A percentile compares a stretch with the other conserved stretches of the same genome.
Conservation (phyloP, 805 yeast species). For the Starmerella floris region DNA sequence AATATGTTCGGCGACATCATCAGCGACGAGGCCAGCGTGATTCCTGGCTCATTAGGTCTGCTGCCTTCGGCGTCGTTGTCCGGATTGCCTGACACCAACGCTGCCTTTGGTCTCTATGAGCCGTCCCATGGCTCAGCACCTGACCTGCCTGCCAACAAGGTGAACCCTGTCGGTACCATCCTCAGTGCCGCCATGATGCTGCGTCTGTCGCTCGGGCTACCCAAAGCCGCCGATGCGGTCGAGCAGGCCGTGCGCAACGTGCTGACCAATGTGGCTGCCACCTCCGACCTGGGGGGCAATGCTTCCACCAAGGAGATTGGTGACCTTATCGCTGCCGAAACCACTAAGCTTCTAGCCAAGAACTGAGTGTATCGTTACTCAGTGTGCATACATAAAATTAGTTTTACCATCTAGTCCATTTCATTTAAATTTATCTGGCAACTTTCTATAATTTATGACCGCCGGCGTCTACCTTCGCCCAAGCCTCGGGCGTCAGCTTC, state of each 20-base stretch:
- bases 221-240: conserved; percentile 73
- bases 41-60: conserved; percentile 93
- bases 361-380: too few species aligned
- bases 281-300: conserved; percentile 84
- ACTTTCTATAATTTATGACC: conserved; percentile 23
- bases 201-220: conserved; percentile 70
- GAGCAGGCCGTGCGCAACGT: conserved; percentile 79
- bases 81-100: conserved; percentile 88
- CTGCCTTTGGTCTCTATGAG: conserved; percentile 91
- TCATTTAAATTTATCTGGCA: too few species aligned
- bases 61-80: conserved; percentile 94
- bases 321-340: conserved; percentile 74
- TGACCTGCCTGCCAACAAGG: conserved; percentile 74
- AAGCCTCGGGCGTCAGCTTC: conserved; percentile 42
- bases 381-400: neutral
- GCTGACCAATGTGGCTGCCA: conserved; percentile 70
- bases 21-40: conserved; percentile 94
- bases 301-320: conserved; percentile 82
- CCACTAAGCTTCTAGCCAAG: conserved; percentile 37
- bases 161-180: conserved; percentile 90
- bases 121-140: conserved; percentile 99
- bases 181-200: conserved; percentile 97
- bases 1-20: conserved; percentile 98
- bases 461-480: conserved; percentile 33
- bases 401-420: too few species aligned